These are phyloP conservation scores for Pyrenochaeta sp. DNA, from an alignment of 2,329 filamentous ascomycete species.

Conservation along the genomic window DNA sequence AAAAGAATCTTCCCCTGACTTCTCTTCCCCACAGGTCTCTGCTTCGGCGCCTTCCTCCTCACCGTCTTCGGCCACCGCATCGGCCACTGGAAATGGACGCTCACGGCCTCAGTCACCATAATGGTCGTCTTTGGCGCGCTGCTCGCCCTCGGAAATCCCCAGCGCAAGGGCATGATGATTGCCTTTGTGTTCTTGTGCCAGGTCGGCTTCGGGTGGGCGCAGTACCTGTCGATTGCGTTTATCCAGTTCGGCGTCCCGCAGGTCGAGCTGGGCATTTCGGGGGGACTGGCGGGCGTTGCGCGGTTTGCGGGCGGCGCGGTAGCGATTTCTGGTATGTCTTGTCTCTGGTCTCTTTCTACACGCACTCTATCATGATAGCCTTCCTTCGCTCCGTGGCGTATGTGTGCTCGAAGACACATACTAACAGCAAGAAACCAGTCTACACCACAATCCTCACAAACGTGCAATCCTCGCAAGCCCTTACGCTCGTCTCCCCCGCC, in stretches of 20 bases:
- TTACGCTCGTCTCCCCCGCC: constrained; percentile 20
- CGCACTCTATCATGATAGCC: too few species aligned
- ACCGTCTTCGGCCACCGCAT: constrained; percentile 53
- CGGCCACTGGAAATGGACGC: constrained; percentile 57
- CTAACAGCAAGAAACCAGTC: constrained; percentile 7
- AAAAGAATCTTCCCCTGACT: too few species aligned
- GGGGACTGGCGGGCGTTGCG: constrained; percentile 49
- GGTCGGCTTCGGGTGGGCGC: constrained; percentile 59
- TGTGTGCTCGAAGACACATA: too few species aligned
- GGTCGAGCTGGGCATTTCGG: constrained; percentile 55
- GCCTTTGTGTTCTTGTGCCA: constrained; percentile 53
- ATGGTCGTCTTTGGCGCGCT: constrained; percentile 59
- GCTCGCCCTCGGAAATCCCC: constrained; percentile 53
- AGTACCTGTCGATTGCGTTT: constrained; percentile 58
- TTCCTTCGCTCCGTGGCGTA: too few species aligned
- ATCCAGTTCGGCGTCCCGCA: constrained; percentile 61
- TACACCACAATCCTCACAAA: constrained; percentile 55
- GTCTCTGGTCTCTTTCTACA: not conserved
- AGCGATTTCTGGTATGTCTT: constrained; percentile 42
- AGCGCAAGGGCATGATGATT: constrained; percentile 56
- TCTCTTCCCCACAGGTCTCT: too few species aligned
- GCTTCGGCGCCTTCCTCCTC: constrained; percentile 53
- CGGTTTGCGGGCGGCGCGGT: constrained; percentile 55
- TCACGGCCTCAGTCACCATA: constrained; percentile 53
- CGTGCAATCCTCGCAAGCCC: constrained; percentile 21